Evolutionary conservation across 306 rosid genomes (phyloP).

Genomic region (Benincasa hispida): DNA sequence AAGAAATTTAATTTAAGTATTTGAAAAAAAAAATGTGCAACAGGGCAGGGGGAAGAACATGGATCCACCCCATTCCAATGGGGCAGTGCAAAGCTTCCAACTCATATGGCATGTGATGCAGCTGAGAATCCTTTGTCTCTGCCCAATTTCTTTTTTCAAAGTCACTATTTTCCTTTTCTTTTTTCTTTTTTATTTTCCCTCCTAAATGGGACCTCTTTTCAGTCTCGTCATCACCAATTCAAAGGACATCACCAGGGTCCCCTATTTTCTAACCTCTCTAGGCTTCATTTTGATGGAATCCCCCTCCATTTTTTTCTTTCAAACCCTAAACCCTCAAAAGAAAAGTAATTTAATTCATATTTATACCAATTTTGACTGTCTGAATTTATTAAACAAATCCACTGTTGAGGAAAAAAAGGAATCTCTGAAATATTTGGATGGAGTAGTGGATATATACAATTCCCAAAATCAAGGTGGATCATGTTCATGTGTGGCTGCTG

Average conservation of each 20-base stretch:
- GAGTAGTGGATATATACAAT: slow-evolving; percentile 1
- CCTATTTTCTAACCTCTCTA: background rate
- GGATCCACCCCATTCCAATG: slow-evolving; percentile 52
- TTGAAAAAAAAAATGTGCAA: background rate
- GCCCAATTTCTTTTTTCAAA: slow-evolving; percentile 21
- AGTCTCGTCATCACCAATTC: slow-evolving; percentile 31
- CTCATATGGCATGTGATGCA: slow-evolving; percentile 48
- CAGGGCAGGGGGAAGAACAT: slow-evolving; percentile 19
- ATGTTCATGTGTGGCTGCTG: slow-evolving; percentile 8
- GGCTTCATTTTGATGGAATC: slow-evolving; percentile 3
- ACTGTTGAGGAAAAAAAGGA: background rate
- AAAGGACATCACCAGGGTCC: slow-evolving; percentile 1
- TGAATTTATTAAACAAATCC: background rate
- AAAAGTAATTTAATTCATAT: background rate
- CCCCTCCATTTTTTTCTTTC: background rate
- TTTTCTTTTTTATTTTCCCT: background rate
- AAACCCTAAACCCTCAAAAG: background rate
- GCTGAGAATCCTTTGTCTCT: slow-evolving; percentile 38
- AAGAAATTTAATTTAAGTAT: background rate
- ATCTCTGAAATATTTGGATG: background rate
- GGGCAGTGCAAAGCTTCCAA: slow-evolving; percentile 36
- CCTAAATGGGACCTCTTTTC: slow-evolving; percentile 15
- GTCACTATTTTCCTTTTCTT: background rate
- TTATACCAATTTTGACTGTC: background rate
- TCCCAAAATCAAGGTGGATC: background rate